Evolutionary conservation across 164 flowering plant species (phyloP).

Genomic region (Buxus sempervirens): DNA sequence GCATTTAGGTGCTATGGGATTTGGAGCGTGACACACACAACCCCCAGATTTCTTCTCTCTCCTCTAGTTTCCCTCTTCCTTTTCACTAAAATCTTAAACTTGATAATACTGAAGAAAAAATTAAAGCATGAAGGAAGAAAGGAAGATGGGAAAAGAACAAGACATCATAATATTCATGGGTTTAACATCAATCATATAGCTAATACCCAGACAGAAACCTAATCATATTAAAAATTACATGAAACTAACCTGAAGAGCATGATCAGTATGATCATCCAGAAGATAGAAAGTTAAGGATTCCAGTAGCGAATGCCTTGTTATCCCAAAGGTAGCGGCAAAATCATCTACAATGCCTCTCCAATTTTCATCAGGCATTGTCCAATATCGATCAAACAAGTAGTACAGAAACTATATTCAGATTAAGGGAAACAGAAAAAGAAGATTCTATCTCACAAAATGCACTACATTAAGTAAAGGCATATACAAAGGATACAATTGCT

Average conservation of each 20-base stretch:
- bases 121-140: too few relatives aligned
- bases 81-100: neutral
- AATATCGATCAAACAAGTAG: conserved; percentile 87
- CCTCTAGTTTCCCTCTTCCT: neutral
- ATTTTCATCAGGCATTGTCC: conserved; percentile 59
- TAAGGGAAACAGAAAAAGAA: conserved; percentile 35
- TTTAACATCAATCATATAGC: neutral
- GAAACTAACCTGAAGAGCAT: conserved; percentile 70
- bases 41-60: too few relatives aligned
- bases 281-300: conserved; percentile 87
- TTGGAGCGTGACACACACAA: too few relatives aligned
- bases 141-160: too few relatives aligned
- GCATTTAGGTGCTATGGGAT: too few relatives aligned
- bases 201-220: neutral
- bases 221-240: neutral
- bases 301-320: conserved; percentile 67
- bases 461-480: neutral
- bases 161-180: neutral
- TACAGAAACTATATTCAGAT: conserved; percentile 61
- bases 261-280: conserved; percentile 77
- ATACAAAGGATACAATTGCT: conserved; percentile 88
- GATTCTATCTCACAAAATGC: neutral
- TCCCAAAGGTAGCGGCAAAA: conserved; percentile 76
- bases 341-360: conserved; percentile 80
- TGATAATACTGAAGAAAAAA: too few relatives aligned